phyloP scores from a whole-genome alignment of 2,329 filamentous ascomycete species.

The Beauveria bassiana region DNA sequence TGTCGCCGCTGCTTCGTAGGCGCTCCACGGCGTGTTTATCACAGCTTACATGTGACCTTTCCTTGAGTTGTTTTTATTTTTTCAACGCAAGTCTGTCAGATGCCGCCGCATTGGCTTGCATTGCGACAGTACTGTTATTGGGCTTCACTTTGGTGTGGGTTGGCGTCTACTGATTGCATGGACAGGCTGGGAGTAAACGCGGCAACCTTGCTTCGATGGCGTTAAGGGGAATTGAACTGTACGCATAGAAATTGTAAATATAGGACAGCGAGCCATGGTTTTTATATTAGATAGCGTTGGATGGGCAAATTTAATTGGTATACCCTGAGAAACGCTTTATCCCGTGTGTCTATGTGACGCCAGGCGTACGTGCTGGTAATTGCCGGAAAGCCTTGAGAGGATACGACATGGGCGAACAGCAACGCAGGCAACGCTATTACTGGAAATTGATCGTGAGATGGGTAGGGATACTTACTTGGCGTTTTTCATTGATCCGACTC shows the following conservation, averaged over 20 bases:
- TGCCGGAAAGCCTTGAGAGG: neutral
- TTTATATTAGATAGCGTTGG: slow-evolving; percentile 6
- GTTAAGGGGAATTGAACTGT: neutral
- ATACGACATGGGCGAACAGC: too few species aligned
- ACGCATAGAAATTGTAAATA: slow-evolving; percentile 5
- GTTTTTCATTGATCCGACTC: too few species aligned
- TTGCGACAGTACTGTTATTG: neutral
- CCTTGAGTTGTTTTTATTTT: neutral
- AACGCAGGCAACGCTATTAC: neutral
- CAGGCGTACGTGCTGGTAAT: too few species aligned
- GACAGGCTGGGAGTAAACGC: neutral
- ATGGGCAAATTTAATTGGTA: slow-evolving; percentile 1
- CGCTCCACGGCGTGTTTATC: neutral
- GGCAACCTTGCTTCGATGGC: neutral
- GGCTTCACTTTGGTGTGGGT: neutral
- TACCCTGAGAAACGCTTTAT: neutral
- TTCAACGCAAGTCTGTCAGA: neutral
- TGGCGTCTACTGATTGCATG: slow-evolving; percentile 1
- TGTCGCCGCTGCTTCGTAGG: slow-evolving; percentile 37
- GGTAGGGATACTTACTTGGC: too few species aligned
- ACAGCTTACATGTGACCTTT: neutral
- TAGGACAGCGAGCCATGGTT: neutral
- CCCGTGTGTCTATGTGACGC: too few species aligned
- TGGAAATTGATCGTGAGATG: neutral
- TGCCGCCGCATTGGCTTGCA: neutral